phyloP scores from a whole-genome alignment of 495 filamentous ascomycete species.

The Talaromyces wortmannii region DNA sequence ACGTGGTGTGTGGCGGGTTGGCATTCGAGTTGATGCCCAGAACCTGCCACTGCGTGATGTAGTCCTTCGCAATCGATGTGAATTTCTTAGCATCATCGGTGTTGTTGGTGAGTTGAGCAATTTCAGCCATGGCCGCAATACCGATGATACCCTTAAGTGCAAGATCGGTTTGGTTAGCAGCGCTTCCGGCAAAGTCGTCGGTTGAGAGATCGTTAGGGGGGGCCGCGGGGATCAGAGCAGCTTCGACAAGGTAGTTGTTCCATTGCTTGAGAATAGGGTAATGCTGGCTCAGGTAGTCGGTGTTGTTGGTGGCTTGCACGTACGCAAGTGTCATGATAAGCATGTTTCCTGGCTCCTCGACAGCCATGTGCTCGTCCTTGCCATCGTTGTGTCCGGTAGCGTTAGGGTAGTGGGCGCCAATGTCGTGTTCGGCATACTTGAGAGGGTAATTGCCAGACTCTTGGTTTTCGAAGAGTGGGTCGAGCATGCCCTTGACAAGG shows the following conservation, averaged over 20 bases:
- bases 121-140: constrained; percentile 70
- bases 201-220: constrained; percentile 47
- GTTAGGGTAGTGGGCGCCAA: constrained; percentile 63
- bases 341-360: neutral
- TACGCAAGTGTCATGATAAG: constrained; percentile 66
- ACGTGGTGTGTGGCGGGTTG: constrained; percentile 64
- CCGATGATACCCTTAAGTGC: constrained; percentile 75
- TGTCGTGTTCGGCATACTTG: constrained; percentile 82
- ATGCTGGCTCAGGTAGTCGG: neutral
- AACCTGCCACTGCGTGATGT: constrained; percentile 71
- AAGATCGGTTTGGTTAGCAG: constrained; percentile 62
- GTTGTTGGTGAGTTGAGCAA: constrained; percentile 59
- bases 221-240: constrained; percentile 49
- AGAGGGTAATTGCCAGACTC: constrained; percentile 78
- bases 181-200: constrained; percentile 66
- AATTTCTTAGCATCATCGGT: constrained; percentile 57
- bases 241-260: constrained; percentile 76
- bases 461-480: constrained; percentile 81
- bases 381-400: constrained; percentile 49
- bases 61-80: constrained; percentile 57
- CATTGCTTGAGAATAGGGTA: constrained; percentile 72
- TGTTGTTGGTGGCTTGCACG: constrained; percentile 34
- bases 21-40: constrained; percentile 65
- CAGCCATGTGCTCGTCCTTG: neutral
- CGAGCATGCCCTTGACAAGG: constrained; percentile 71